Conservation (phyloP, 2,329 filamentous ascomycete genomes). For the Helotiales sp. region DNA sequence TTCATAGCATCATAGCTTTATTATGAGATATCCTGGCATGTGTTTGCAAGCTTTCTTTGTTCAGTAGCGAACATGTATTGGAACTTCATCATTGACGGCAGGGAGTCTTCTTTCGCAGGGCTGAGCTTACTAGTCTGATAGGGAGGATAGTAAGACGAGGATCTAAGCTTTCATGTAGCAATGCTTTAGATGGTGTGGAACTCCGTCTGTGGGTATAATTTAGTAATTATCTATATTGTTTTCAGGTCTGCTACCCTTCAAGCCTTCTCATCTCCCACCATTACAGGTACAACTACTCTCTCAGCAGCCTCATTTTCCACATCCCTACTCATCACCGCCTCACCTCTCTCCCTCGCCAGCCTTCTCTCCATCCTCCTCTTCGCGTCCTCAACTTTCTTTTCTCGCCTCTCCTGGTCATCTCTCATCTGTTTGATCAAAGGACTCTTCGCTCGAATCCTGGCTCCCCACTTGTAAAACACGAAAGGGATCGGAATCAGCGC, state of each 20-base stretch:
- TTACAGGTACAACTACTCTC: not conserved
- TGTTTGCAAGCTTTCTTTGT: not conserved
- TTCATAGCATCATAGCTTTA: too few species aligned
- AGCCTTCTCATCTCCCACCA: not conserved
- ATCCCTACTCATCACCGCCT: not conserved
- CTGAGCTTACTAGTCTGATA: constrained; percentile 7
- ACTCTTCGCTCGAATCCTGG: constrained; percentile 52
- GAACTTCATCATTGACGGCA: constrained; percentile 2
- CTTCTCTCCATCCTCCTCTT: constrained; percentile 9
- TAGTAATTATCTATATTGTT: too few species aligned
- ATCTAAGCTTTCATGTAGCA: too few species aligned
- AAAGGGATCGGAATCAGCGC: constrained; percentile 77
- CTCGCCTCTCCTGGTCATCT: constrained; percentile 33
- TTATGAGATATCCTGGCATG: too few species aligned
- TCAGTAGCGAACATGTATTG: not conserved
- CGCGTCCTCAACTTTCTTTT: constrained; percentile 23
- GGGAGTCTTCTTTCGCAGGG: constrained; percentile 1
- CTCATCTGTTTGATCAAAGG: constrained; percentile 41
- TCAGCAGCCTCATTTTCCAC: constrained; percentile 5
- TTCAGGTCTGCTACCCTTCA: not conserved
- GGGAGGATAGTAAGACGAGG: too few species aligned
- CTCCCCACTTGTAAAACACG: constrained; percentile 68
- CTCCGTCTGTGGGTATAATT: constrained; percentile 7
- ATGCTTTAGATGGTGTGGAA: too few species aligned
- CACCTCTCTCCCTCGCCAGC: constrained; percentile 8